Conservation (phyloP, 225 moss, liverwort and hornwort species). For the Physcomitrium patens region DNA sequence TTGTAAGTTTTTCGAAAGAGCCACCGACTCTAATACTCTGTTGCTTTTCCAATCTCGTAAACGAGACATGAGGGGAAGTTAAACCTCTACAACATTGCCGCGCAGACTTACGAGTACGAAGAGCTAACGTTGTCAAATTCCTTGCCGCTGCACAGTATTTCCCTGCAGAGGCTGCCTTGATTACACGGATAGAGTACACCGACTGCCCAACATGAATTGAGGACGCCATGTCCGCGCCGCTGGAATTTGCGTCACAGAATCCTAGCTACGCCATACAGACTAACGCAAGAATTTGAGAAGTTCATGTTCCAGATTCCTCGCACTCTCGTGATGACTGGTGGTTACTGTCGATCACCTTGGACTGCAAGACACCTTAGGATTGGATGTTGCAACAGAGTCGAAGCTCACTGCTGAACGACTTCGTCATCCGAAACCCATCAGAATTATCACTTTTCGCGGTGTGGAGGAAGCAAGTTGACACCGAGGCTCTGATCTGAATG, state of each 20-base stretch:
- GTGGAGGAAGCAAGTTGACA: too few species aligned
- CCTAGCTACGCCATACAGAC: too few species aligned
- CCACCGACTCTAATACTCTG: not conserved
- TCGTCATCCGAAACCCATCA: too few species aligned
- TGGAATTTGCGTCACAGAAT: too few species aligned
- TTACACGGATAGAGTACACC: not conserved
- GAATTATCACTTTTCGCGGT: too few species aligned
- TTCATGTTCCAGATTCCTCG: too few species aligned
- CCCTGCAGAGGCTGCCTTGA: not conserved
- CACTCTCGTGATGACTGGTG: too few species aligned
- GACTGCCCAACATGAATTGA: not conserved
- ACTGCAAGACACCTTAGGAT: not conserved
- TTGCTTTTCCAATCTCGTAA: constrained; percentile 19
- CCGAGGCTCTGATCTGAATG: too few species aligned
- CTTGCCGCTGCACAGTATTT: not conserved
- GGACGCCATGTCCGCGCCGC: constrained; percentile 18
- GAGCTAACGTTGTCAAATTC: not conserved
- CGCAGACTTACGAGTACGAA: not conserved
- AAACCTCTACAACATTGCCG: constrained; percentile 7
- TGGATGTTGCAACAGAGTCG: not conserved
- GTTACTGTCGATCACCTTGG: too few species aligned
- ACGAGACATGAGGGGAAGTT: not conserved
- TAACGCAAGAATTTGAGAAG: too few species aligned
- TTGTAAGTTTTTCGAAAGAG: too few species aligned
- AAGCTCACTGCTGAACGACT: too few species aligned